phyloP scores from a whole-genome alignment of 352 stramenopile genomes.

The Pythium dissotocum region DNA sequence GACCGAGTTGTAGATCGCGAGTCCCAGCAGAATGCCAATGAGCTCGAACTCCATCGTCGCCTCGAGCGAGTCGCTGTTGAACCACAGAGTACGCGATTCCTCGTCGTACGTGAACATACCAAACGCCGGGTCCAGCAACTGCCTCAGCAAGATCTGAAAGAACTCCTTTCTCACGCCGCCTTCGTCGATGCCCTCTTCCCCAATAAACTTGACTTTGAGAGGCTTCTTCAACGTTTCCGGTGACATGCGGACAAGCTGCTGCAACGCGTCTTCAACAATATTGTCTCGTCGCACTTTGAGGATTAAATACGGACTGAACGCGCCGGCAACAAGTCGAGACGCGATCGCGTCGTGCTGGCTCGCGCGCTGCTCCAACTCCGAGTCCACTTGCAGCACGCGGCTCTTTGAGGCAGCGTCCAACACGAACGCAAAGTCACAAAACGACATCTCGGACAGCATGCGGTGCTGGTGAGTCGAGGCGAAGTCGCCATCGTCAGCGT shows the following conservation, averaged over 20 bases:
- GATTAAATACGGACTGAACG: slow-evolving; percentile 59
- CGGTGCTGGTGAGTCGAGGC: slow-evolving; percentile 36
- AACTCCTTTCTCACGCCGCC: slow-evolving; percentile 83
- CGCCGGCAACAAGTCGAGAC: slow-evolving; percentile 35
- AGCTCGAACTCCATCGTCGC: slow-evolving; percentile 85
- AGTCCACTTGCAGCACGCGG: slow-evolving; percentile 75
- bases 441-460: slow-evolving; percentile 77
- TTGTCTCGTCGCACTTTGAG: slow-evolving; percentile 69
- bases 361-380: slow-evolving; percentile 66
- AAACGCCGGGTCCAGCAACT: slow-evolving; percentile 72
- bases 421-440: slow-evolving; percentile 83
- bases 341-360: slow-evolving; percentile 58
- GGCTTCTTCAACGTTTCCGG: slow-evolving; percentile 75
- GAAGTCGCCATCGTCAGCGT: slow-evolving; percentile 17
- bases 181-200: slow-evolving; percentile 81
- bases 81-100: slow-evolving; percentile 71
- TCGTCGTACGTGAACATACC: slow-evolving; percentile 83
- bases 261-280: slow-evolving; percentile 74
- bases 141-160: slow-evolving; percentile 79
- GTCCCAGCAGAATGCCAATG: slow-evolving; percentile 75
- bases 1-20: slow-evolving; percentile 87
- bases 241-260: slow-evolving; percentile 65
- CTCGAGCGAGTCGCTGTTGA: slow-evolving; percentile 83
- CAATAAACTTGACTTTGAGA: slow-evolving; percentile 84
- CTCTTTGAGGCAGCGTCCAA: slow-evolving; percentile 80